Evolutionary conservation across 805 yeast genomes (phyloP).

Genomic region (Lipomyces mesembrius): DNA sequence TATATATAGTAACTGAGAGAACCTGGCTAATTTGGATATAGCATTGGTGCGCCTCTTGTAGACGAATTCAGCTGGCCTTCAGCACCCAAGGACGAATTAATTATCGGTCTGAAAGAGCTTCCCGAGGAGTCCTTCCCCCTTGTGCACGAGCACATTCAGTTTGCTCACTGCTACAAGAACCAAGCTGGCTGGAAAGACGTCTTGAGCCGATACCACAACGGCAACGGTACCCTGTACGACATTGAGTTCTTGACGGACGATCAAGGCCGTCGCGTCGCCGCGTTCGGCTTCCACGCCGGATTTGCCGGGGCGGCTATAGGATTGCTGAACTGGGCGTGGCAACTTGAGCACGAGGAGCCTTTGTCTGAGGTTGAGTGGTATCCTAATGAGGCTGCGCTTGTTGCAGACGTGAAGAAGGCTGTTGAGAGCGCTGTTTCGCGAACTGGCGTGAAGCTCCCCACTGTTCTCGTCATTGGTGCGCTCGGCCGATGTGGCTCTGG

Average conservation of each 20-base stretch:
- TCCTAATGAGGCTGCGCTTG: constrained; percentile 74
- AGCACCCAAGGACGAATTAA: constrained; percentile 89
- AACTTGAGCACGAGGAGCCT: constrained; percentile 73
- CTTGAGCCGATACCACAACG: constrained; percentile 83
- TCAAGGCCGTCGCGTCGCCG: constrained; percentile 97
- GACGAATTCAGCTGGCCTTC: constrained; percentile 91
- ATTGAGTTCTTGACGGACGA: constrained; percentile 93
- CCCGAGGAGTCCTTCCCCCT: constrained; percentile 92
- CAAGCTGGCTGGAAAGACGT: constrained; percentile 98
- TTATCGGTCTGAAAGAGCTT: constrained; percentile 91
- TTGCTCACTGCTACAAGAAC: constrained; percentile 97
- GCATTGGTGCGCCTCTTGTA: constrained; percentile 84
- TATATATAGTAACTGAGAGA: background rate
- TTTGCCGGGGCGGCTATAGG: constrained; percentile 99
- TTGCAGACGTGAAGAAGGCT: constrained; percentile 63
- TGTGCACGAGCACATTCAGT: constrained; percentile 94
- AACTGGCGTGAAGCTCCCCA: constrained; percentile 64
- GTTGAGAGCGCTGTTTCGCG: constrained; percentile 43
- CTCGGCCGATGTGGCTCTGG: constrained; percentile 99
- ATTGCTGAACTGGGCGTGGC: constrained; percentile 90
- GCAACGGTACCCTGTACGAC: constrained; percentile 89
- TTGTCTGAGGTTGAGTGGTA: constrained; percentile 82
- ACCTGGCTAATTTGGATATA: constrained; percentile 23
- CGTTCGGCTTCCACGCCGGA: constrained; percentile 99
- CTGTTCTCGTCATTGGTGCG: constrained; percentile 88